phyloP scores from a whole-genome alignment of 345 rosid genomes.

The Capsella bursapastoris region DNA sequence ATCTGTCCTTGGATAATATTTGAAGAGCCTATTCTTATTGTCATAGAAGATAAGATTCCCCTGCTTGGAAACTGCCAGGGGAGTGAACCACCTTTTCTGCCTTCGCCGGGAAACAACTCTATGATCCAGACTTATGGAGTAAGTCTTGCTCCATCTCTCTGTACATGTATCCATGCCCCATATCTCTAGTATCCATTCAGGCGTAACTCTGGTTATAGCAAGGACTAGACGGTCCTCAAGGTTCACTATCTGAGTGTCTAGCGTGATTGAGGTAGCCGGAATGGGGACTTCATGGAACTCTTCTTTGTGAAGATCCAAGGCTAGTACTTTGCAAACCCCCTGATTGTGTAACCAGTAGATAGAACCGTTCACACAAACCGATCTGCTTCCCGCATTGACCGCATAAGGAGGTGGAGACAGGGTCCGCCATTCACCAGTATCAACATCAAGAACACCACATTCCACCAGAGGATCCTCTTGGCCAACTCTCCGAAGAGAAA shows the following conservation, averaged over 20 bases:
- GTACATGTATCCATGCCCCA: background rate
- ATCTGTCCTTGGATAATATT: background rate
- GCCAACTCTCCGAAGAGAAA: background rate
- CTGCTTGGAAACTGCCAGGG: background rate
- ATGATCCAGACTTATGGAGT: background rate
- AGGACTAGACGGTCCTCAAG: background rate
- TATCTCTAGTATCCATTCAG: slow-evolving; percentile 22
- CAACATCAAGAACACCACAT: slow-evolving; percentile 6
- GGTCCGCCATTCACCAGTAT: slow-evolving; percentile 14
- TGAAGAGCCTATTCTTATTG: background rate
- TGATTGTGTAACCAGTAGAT: slow-evolving; percentile 11
- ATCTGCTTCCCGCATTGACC: background rate
- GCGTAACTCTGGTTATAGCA: background rate
- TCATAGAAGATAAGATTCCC: background rate
- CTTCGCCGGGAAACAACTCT: background rate
- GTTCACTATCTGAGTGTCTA: background rate
- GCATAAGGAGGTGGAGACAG: background rate
- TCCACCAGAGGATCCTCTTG: background rate
- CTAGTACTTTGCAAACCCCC: background rate
- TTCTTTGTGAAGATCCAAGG: slow-evolving; percentile 22
- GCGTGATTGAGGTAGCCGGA: background rate
- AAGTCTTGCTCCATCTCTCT: background rate
- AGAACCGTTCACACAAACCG: background rate
- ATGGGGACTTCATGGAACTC: background rate
- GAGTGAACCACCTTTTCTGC: background rate